Percentiles rank a stretch among this genome's conserved stretches.
phyloP scores from a whole-genome alignment of 129 eudicot species.

The Pseudognaphalium luteoalbum region DNA sequence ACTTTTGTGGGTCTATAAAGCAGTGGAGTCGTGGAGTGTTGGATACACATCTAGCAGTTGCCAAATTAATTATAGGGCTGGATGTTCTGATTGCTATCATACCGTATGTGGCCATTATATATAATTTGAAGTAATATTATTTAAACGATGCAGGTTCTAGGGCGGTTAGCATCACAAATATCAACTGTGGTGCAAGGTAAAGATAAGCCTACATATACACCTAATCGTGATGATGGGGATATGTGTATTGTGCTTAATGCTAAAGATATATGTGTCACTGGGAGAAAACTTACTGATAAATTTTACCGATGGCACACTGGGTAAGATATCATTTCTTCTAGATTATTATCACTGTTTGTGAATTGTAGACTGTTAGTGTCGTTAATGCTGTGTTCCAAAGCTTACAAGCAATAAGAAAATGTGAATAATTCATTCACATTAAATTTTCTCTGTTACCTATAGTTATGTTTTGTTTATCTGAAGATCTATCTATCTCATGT shows the following conservation, averaged over 20 bases:
- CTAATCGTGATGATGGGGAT: constrained; percentile 88
- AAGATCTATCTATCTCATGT: constrained; percentile 8
- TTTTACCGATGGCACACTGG: constrained; percentile 90
- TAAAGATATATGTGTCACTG: constrained; percentile 79
- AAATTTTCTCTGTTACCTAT: neutral
- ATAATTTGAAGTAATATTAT: neutral
- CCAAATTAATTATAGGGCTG: constrained; percentile 4
- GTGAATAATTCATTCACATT: neutral
- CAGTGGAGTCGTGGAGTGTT: neutral
- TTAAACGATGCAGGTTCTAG: constrained; percentile 57
- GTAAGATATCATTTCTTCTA: constrained; percentile 35
- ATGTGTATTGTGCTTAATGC: constrained; percentile 89
- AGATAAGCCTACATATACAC: constrained; percentile 89
- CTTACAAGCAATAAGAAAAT: neutral
- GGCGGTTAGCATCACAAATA: constrained; percentile 89
- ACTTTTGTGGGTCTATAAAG: neutral
- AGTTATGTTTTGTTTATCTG: neutral
- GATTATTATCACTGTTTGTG: neutral
- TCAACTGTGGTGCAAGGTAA: constrained; percentile 88
- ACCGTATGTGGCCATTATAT: neutral
- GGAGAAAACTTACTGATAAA: constrained; percentile 89
- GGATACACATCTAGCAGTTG: neutral
- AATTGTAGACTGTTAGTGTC: neutral
- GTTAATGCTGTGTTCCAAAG: neutral
- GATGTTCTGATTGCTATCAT: neutral